phyloP scores from a whole-genome alignment of 2,329 filamentous ascomycete species.

The Stagonosporopsis cucurbitacearum region DNA sequence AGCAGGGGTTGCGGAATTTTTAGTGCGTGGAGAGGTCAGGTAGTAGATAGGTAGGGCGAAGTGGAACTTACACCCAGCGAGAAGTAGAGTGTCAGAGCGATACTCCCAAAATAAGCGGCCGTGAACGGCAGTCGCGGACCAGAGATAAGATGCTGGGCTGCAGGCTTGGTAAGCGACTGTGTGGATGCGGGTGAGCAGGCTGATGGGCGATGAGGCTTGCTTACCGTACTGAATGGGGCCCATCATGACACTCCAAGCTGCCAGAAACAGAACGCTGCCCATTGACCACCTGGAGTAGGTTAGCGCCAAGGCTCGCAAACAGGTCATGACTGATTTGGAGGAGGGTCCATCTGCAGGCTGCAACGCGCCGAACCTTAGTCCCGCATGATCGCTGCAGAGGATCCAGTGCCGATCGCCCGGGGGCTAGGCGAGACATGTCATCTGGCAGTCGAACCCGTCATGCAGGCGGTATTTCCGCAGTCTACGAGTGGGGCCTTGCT shows the following conservation, averaged over 20 bases:
- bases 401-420: constrained; percentile 42
- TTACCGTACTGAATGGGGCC: constrained; percentile 77
- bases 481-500: constrained; percentile 18
- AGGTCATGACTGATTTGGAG: constrained; percentile 39
- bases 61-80: constrained; percentile 87
- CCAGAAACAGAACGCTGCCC: constrained; percentile 86
- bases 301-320: constrained; percentile 43
- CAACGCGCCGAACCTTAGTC: constrained; percentile 48
- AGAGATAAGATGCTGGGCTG: constrained; percentile 80
- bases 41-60: constrained; percentile 19
- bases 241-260: constrained; percentile 94
- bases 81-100: constrained; percentile 88
- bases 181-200: constrained; percentile 16
- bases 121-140: constrained; percentile 88
- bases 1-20: constrained; percentile 35
- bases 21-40: constrained; percentile 23
- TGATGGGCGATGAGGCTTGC: constrained; percentile 36
- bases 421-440: constrained; percentile 46
- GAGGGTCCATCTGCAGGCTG: constrained; percentile 40
- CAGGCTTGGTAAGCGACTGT: constrained; percentile 25
- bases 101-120: constrained; percentile 92
- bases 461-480: constrained; percentile 4
- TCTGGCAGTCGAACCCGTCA: constrained; percentile 2
- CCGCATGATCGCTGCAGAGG: constrained; percentile 51
- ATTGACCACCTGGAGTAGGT: constrained; percentile 81